Percentiles rank a stretch among this genome's conserved stretches.
phyloP scores from a whole-genome alignment of 2,329 filamentous ascomycete species.

The Exserohilum turcica region DNA sequence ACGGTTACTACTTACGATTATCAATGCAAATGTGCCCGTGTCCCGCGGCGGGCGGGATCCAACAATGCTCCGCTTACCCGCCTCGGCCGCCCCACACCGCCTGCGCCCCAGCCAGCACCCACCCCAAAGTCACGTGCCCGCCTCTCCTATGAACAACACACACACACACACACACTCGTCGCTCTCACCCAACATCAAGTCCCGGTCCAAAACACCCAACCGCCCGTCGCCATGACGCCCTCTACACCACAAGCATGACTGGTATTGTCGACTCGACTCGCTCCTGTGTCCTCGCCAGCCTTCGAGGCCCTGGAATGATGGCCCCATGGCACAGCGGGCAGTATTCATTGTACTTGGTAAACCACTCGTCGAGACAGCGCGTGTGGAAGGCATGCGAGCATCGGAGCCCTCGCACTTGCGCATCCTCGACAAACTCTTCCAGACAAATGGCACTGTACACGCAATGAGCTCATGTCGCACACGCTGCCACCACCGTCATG shows the following conservation, averaged over 20 bases:
- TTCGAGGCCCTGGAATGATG: slow-evolving; percentile 38
- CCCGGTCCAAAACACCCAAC: too few relatives aligned
- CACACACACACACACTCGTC: not conserved
- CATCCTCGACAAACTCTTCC: slow-evolving; percentile 40
- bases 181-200: not conserved
- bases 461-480: slow-evolving; percentile 7
- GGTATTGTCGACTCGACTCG: slow-evolving; percentile 17
- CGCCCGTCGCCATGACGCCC: too few relatives aligned
- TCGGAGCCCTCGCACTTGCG: slow-evolving; percentile 42
- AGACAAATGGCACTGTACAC: slow-evolving; percentile 45
- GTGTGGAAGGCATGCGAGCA: slow-evolving; percentile 48
- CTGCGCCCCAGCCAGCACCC: not conserved
- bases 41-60: slow-evolving; percentile 3
- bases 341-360: slow-evolving; percentile 43
- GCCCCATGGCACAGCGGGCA: slow-evolving; percentile 47
- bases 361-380: slow-evolving; percentile 47
- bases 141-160: not conserved
- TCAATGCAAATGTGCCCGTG: not conserved
- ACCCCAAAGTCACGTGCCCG: too few relatives aligned
- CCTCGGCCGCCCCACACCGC: slow-evolving; percentile 2
- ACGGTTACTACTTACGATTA: too few relatives aligned
- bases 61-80: slow-evolving; percentile 7
- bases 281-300: slow-evolving; percentile 11
- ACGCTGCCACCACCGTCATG: not conserved
- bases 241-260: slow-evolving; percentile 33